Evolutionary conservation across 2,329 filamentous ascomycete species (phyloP).

Genomic region (Massarina eburnea): DNA sequence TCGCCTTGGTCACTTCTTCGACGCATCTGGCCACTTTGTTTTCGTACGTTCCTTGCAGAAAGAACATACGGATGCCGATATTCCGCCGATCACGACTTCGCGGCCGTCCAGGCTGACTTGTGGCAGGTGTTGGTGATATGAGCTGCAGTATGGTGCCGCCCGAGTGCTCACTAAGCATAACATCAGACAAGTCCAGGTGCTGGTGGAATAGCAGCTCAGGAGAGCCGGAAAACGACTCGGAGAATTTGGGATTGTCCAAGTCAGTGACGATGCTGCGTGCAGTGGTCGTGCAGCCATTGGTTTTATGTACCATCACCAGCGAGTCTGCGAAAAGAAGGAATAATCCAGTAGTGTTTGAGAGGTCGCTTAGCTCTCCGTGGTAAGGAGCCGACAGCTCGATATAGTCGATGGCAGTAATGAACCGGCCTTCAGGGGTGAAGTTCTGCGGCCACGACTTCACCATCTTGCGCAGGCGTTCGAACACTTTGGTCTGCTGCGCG

Average conservation of each 20-base stretch:
- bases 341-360: constrained; percentile 61
- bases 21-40: constrained; percentile 73
- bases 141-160: constrained; percentile 69
- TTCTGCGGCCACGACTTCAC: constrained; percentile 75
- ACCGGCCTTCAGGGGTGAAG: constrained; percentile 72
- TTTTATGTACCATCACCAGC: constrained; percentile 74
- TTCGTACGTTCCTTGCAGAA: constrained; percentile 75
- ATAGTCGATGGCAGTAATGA: constrained; percentile 81
- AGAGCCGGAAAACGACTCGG: constrained; percentile 33
- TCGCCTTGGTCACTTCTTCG: constrained; percentile 85
- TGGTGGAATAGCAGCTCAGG: constrained; percentile 74
- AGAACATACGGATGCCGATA: constrained; percentile 53
- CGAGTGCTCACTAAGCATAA: constrained; percentile 68
- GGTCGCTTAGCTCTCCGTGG: constrained; percentile 48
- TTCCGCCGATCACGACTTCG: constrained; percentile 33
- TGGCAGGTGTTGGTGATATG: constrained; percentile 54
- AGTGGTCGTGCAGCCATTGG: constrained; percentile 61
- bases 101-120: constrained; percentile 31
- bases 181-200: constrained; percentile 68
- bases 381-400: constrained; percentile 76
- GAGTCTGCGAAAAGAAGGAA: constrained; percentile 84
- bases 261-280: constrained; percentile 81
- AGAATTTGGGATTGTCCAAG: constrained; percentile 71
- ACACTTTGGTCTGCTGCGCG: constrained; percentile 70
- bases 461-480: constrained; percentile 73